Evolutionary conservation across 208 protist species (phyloP).

Genomic region (Blechomonas ayalai): DNA sequence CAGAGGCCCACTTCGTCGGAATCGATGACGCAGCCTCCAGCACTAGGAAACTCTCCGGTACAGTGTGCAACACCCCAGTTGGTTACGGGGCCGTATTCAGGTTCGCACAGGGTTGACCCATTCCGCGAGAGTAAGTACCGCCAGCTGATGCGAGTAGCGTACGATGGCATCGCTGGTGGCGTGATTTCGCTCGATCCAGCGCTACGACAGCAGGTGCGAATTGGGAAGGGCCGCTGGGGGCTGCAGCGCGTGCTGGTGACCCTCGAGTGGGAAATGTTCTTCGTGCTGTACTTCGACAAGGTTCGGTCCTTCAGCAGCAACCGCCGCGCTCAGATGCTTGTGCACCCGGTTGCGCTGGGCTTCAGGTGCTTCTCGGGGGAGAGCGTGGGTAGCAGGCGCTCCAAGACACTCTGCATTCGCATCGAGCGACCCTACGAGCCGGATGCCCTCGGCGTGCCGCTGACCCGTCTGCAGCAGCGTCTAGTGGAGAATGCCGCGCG

Average conservation of each 20-base stretch:
- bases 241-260: conserved; percentile 57
- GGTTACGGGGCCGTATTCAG: too few species aligned
- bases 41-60: too few species aligned
- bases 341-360: conserved; percentile 68
- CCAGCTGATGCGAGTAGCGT: conserved; percentile 63
- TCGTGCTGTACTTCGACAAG: conserved; percentile 74
- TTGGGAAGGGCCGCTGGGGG: conserved; percentile 60
- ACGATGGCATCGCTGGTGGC: conserved; percentile 51
- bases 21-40: too few species aligned
- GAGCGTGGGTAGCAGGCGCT: conserved; percentile 9
- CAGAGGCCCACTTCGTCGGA: too few species aligned
- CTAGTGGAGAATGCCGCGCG: conserved; percentile 17
- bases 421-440: conserved; percentile 34
- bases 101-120: too few species aligned
- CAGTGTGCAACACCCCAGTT: too few species aligned
- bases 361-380: conserved; percentile 32
- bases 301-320: conserved; percentile 29
- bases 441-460: conserved; percentile 44
- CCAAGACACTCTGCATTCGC: conserved; percentile 27
- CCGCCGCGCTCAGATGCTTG: conserved; percentile 42
- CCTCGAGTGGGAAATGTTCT: conserved; percentile 73
- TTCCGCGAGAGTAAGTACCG: conserved; percentile 41
- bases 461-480: conserved; percentile 21
- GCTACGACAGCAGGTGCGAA: conserved; percentile 32
- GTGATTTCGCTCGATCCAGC: conserved; percentile 45